Percentiles rank a stretch among this genome's conserved stretches.
Evolutionary conservation across 1,284 basidiomycete species (phyloP).

Genomic region (Cryptococcus sp.): DNA sequence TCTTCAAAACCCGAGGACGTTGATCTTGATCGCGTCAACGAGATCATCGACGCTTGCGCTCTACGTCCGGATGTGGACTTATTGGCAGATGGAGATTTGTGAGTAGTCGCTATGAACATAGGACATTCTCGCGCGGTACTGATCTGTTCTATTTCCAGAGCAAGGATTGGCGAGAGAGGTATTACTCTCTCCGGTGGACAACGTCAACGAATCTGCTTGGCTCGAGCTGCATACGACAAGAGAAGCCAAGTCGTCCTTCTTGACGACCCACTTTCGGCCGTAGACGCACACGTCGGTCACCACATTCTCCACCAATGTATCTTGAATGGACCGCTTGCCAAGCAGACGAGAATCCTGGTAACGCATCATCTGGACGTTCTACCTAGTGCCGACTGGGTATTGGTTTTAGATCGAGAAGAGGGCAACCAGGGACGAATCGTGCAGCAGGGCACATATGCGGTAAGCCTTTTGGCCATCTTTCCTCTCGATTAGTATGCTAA

Average conservation of each 20-base stretch:
- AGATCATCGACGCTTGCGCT: conserved; percentile 33
- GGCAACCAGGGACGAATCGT: conserved; percentile 47
- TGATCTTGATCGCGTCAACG: conserved; percentile 23
- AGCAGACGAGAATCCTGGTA: conserved; percentile 67
- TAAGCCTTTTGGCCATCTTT: conserved; percentile 2
- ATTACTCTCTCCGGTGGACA: conserved; percentile 47
- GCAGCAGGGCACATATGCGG: conserved; percentile 43
- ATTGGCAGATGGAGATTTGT: conserved; percentile 52
- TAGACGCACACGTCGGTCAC: conserved; percentile 59
- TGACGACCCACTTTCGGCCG: conserved; percentile 60
- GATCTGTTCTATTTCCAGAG: conserved; percentile 9
- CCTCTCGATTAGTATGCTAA: not conserved
- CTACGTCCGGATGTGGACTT: conserved; percentile 32
- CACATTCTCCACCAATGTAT: conserved; percentile 60
- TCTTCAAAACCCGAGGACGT: conserved; percentile 15
- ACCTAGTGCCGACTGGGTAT: conserved; percentile 49
- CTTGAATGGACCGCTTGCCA: conserved; percentile 61
- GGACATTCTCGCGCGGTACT: not conserved
- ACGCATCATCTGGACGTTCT: conserved; percentile 71
- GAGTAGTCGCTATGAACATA: not conserved
- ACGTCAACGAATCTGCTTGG: conserved; percentile 73
- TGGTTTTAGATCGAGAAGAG: conserved; percentile 44
- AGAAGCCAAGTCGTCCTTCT: conserved; percentile 55
- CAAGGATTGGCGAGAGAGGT: conserved; percentile 71
- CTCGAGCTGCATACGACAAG: conserved; percentile 71